These are phyloP conservation scores for Omphalotus guepiniiformis DNA, from an alignment of 768 basidiomycete genomes.

Conservation along the genomic window DNA sequence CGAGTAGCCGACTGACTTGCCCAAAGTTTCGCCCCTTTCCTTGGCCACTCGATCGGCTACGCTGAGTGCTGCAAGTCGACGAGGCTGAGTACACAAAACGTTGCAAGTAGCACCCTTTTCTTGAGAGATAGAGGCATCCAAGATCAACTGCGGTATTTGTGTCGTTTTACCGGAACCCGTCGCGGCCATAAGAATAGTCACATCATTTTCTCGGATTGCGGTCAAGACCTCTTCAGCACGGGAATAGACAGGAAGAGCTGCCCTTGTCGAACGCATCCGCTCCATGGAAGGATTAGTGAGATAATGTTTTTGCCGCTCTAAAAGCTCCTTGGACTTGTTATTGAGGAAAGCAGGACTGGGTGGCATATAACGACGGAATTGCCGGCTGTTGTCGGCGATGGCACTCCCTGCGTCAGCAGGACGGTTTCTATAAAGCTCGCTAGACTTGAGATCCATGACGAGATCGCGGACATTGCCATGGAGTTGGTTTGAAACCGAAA, in stretches of 20 bases:
- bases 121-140: conserved; percentile 75
- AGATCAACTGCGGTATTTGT: conserved; percentile 87
- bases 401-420: conserved; percentile 30
- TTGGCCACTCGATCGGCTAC: conserved; percentile 89
- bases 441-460: conserved; percentile 59
- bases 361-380: conserved; percentile 22
- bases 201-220: conserved; percentile 72
- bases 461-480: conserved; percentile 71
- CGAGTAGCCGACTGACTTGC: conserved; percentile 80
- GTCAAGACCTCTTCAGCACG: conserved; percentile 61
- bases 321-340: conserved; percentile 57
- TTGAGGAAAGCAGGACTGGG: conserved; percentile 27
- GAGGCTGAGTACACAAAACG: conserved; percentile 89
- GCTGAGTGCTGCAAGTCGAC: conserved; percentile 86
- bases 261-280: conserved; percentile 63
- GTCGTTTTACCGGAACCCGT: conserved; percentile 95
- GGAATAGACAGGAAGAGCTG: conserved; percentile 70
- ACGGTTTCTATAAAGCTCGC: conserved; percentile 61
- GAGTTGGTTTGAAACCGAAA: conserved; percentile 58
- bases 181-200: conserved; percentile 85
- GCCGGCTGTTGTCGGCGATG: conserved; percentile 11
- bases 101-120: conserved; percentile 86
- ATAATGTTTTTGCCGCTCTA: conserved; percentile 52
- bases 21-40: conserved; percentile 74
- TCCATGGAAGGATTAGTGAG: conserved; percentile 54